A percentile compares a stretch with the other conserved stretches of the same genome.
These are phyloP conservation scores for Lolium rigidum DNA, from an alignment of 176 grass and related monocot species.

Conservation along the genomic window DNA sequence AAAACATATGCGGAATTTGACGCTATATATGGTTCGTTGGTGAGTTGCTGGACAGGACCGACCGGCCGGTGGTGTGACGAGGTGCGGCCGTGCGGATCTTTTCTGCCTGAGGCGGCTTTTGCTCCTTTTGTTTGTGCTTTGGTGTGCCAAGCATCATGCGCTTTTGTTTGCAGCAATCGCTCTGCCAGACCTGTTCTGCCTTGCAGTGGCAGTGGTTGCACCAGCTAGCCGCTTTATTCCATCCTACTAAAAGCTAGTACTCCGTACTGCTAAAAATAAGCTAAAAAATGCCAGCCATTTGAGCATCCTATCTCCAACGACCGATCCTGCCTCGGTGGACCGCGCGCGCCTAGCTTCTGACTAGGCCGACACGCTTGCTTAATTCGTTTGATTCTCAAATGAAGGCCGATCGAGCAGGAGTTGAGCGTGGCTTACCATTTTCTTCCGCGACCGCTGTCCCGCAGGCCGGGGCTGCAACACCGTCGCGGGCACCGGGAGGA, in stretches of 20 bases:
- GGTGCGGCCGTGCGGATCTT: slow-evolving; percentile 38
- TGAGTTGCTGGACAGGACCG: not conserved
- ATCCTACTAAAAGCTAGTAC: slow-evolving; percentile 28
- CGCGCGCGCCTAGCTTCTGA: not conserved
- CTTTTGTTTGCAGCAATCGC: not conserved
- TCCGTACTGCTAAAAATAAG: not conserved
- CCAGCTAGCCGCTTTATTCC: slow-evolving; percentile 45
- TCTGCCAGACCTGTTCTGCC: not conserved
- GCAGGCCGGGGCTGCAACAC: slow-evolving; percentile 17
- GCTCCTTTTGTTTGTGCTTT: slow-evolving; percentile 8
- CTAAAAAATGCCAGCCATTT: slow-evolving; percentile 1
- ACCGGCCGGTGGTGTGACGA: slow-evolving; percentile 43
- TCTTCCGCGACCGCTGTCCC: slow-evolving; percentile 58
- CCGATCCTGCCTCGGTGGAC: not conserved
- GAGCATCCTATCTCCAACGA: slow-evolving; percentile 14
- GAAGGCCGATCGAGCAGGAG: not conserved
- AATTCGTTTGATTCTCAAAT: not conserved
- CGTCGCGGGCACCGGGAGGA: slow-evolving; percentile 42
- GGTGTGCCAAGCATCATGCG: not conserved
- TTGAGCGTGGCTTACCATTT: slow-evolving; percentile 44
- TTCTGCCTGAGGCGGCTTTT: slow-evolving; percentile 35
- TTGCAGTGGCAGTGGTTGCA: slow-evolving; percentile 14
- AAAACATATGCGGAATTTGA: not conserved
- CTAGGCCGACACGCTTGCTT: not conserved
- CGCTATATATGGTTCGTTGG: not conserved